These are phyloP conservation scores for Luffa acutangula DNA, from an alignment of 306 rosid species.

Conservation along the genomic window DNA sequence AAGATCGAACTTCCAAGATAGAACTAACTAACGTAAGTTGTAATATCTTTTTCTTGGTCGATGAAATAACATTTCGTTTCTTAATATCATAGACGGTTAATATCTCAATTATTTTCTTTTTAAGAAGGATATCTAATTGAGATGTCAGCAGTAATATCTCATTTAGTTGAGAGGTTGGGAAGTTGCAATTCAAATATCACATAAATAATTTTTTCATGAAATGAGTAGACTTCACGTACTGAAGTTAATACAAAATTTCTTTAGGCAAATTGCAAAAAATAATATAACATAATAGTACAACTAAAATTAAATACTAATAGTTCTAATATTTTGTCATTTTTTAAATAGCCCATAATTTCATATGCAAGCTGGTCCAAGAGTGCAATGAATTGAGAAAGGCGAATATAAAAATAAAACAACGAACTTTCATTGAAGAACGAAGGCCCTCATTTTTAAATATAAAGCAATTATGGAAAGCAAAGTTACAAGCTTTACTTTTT, in stretches of 20 bases:
- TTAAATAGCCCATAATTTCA: neutral
- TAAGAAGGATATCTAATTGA: no score
- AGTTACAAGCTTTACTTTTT: conserved; percentile 1
- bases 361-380: neutral
- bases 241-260: neutral
- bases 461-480: neutral
- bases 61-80: no score
- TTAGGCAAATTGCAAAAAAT: neutral
- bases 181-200: neutral
- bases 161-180: neutral
- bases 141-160: no score
- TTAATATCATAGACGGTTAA: no score
- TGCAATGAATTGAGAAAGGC: neutral
- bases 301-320: neutral
- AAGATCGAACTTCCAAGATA: no score
- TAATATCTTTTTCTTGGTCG: no score
- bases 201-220: neutral
- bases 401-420: neutral
- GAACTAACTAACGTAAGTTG: no score
- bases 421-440: neutral
- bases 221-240: neutral
- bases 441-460: neutral
- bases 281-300: neutral
- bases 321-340: neutral
- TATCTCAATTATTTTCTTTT: no score